Evolutionary conservation across 1,284 basidiomycete genomes (phyloP).

Genomic region (Ustilago nuda): DNA sequence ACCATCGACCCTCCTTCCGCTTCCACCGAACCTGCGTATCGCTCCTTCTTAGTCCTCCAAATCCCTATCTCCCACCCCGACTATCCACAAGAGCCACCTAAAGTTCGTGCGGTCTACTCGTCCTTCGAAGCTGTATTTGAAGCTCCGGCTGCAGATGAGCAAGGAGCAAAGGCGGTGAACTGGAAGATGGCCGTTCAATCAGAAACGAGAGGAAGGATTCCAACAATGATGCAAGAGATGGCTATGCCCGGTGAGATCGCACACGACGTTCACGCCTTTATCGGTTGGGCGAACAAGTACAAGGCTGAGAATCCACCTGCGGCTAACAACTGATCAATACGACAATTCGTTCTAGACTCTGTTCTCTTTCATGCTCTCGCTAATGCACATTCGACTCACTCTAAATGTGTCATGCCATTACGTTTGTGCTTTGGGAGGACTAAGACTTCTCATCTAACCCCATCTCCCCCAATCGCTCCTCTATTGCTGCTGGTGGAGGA

Average conservation of each 20-base stretch:
- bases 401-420: too few relatives aligned
- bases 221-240: slow-evolving; percentile 59
- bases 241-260: slow-evolving; percentile 60
- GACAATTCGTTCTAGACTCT: not conserved
- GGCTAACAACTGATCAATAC: not conserved
- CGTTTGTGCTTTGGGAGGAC: not conserved
- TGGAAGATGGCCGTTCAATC: slow-evolving; percentile 62
- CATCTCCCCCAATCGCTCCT: slow-evolving; percentile 13
- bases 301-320: slow-evolving; percentile 27
- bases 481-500: slow-evolving; percentile 3
- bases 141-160: not conserved
- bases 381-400: slow-evolving; percentile 5
- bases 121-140: slow-evolving; percentile 62
- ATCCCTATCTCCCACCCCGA: slow-evolving; percentile 52
- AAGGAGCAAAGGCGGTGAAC: slow-evolving; percentile 10
- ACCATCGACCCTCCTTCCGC: slow-evolving; percentile 19
- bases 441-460: slow-evolving; percentile 10
- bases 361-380: not conserved
- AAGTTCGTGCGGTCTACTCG: slow-evolving; percentile 59
- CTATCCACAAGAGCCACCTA: slow-evolving; percentile 24
- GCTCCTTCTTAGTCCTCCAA: slow-evolving; percentile 60
- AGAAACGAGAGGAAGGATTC: slow-evolving; percentile 58
- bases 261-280: slow-evolving; percentile 62
- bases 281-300: slow-evolving; percentile 53
- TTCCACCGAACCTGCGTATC: slow-evolving; percentile 15